Evolutionary conservation across 1,284 basidiomycete genomes (phyloP).

Genomic region (Cutaneotrichosporon mucoides): DNA sequence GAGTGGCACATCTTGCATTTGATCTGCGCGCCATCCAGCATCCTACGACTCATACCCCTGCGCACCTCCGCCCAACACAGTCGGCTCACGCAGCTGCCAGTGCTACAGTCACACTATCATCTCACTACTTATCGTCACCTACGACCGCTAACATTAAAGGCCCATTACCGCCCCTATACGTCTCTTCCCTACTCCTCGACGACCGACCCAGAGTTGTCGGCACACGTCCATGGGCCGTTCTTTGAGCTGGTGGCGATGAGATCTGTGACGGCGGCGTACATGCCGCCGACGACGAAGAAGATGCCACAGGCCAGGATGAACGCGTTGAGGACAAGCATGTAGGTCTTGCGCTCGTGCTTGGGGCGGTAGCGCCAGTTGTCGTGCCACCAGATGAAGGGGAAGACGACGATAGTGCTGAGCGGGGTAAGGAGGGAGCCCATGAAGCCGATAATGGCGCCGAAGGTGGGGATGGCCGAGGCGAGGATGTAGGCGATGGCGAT

Average conservation of each 20-base stretch:
- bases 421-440: constrained; percentile 25
- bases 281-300: constrained; percentile 32
- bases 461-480: constrained; percentile 15
- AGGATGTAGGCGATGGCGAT: constrained; percentile 9
- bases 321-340: constrained; percentile 16
- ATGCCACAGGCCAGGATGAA: constrained; percentile 23
- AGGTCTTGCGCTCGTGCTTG: constrained; percentile 18
- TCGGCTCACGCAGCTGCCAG: too few relatives aligned
- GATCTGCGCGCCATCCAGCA: too few relatives aligned
- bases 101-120: too few relatives aligned
- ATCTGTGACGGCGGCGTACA: constrained; percentile 65
- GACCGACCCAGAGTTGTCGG: constrained; percentile 21
- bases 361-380: constrained; percentile 16
- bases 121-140: too few relatives aligned
- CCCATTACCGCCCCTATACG: too few relatives aligned
- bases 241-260: constrained; percentile 21
- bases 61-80: too few relatives aligned
- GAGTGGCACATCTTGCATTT: too few relatives aligned
- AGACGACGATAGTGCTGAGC: constrained; percentile 10
- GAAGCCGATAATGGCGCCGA: constrained; percentile 26
- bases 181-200: background rate
- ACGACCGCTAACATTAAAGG: too few relatives aligned
- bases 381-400: constrained; percentile 15
- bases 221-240: constrained; percentile 26
- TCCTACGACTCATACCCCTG: too few relatives aligned